Evolutionary conservation across 2,329 filamentous ascomycete species (phyloP).

Genomic region (Hymenoscyphus scutula): DNA sequence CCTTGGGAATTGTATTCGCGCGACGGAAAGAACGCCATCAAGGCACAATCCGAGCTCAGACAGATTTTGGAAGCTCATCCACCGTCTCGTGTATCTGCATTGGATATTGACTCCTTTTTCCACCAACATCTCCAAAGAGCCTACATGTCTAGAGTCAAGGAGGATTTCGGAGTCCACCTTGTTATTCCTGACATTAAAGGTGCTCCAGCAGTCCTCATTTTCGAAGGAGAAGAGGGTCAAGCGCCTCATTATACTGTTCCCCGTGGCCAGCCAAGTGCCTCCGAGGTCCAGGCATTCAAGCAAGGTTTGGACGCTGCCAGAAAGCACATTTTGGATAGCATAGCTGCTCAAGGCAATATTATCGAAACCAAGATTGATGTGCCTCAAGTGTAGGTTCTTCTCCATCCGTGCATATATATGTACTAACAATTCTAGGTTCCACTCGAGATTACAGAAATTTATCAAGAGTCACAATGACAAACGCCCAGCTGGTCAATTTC

Average conservation of each 20-base stretch:
- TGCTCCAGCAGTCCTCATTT: conserved; percentile 69
- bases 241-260: conserved; percentile 52
- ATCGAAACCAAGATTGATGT: conserved; percentile 53
- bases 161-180: conserved; percentile 69
- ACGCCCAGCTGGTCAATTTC: conserved; percentile 56
- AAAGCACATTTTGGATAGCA: conserved; percentile 55
- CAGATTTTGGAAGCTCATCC: conserved; percentile 72
- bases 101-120: conserved; percentile 76
- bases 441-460: conserved; percentile 61
- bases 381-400: conserved; percentile 49
- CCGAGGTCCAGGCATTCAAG: conserved; percentile 53
- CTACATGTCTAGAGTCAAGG: conserved; percentile 60
- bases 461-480: conserved; percentile 63
- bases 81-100: conserved; percentile 64
- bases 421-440: conserved; percentile 47
- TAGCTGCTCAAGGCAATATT: conserved; percentile 58
- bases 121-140: conserved; percentile 68
- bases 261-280: conserved; percentile 48
- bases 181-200: conserved; percentile 63
- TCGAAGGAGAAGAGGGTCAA: conserved; percentile 59
- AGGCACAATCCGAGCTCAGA: conserved; percentile 72
- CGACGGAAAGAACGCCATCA: conserved; percentile 78
- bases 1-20: conserved; percentile 87
- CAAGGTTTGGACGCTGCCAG: conserved; percentile 54
- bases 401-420: not conserved